Percentiles rank a stretch among this genome's conserved stretches.
Conservation (phyloP, 2,329 filamentous ascomycete species). For the Talaromyces pinophilus region DNA sequence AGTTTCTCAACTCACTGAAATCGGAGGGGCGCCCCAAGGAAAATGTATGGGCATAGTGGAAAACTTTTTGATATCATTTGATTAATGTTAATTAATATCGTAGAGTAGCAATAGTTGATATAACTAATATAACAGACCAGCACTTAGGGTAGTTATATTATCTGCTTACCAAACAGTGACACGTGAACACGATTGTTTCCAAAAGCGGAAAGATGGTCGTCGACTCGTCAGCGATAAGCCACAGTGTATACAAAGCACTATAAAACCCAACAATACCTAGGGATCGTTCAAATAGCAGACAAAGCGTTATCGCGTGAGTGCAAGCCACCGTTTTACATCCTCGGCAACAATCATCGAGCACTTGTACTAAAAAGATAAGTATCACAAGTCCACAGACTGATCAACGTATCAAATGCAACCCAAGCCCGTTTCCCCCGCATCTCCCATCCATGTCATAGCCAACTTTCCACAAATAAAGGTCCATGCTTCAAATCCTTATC, state of each 20-base stretch:
- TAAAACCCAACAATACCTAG: not conserved
- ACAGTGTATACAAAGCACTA: not conserved
- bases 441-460: not conserved
- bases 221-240: not conserved
- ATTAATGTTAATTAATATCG: not conserved
- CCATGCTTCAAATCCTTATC: not conserved
- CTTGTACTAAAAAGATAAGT: not conserved
- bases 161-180: not conserved
- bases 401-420: conserved; percentile 6
- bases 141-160: not conserved
- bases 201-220: not conserved
- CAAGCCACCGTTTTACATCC: not conserved
- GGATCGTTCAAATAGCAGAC: not conserved
- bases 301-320: not conserved
- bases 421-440: conserved; percentile 2
- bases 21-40: not conserved
- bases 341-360: not conserved
- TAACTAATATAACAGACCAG: not conserved
- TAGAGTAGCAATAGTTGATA: not conserved
- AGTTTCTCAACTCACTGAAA: not conserved
- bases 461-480: not conserved
- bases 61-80: not conserved
- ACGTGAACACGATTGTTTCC: not conserved
- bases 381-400: not conserved
- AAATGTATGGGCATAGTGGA: not conserved